These are phyloP conservation scores for Fraxinus sp. DNA, from an alignment of 305 asterid species.

Conservation along the genomic window DNA sequence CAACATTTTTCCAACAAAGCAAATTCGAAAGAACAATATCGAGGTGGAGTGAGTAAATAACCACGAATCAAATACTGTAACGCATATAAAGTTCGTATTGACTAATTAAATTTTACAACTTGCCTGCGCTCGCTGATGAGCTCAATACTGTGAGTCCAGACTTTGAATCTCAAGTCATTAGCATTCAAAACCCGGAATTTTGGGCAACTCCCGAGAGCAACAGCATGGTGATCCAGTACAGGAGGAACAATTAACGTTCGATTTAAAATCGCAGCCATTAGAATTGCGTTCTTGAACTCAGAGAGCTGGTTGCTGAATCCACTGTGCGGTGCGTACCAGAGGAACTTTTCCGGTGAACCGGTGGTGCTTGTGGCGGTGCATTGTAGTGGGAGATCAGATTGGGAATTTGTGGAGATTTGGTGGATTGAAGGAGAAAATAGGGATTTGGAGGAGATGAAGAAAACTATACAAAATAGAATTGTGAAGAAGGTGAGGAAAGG, in stretches of 20 bases:
- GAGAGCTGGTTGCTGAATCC: slow-evolving; percentile 94
- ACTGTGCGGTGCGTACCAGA: slow-evolving; percentile 96
- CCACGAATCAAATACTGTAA: slow-evolving; percentile 5
- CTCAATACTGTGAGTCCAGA: slow-evolving; percentile 77
- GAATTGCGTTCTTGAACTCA: slow-evolving; percentile 76
- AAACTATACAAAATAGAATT: slow-evolving; percentile 27
- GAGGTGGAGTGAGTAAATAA: slow-evolving; percentile 2
- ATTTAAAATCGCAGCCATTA: slow-evolving; percentile 70
- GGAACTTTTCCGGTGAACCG: slow-evolving; percentile 44
- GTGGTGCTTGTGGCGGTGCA: slow-evolving; percentile 25
- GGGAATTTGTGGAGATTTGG: slow-evolving; percentile 33
- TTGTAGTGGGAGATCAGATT: slow-evolving; percentile 19
- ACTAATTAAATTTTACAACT: neutral
- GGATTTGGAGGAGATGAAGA: slow-evolving; percentile 48
- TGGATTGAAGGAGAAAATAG: slow-evolving; percentile 39
- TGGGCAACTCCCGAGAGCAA: slow-evolving; percentile 92
- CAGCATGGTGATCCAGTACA: slow-evolving; percentile 86
- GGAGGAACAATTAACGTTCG: slow-evolving; percentile 88
- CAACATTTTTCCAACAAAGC: neutral
- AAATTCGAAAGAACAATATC: slow-evolving; percentile 3
- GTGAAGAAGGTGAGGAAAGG: slow-evolving; percentile 25
- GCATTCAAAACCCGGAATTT: slow-evolving; percentile 84
- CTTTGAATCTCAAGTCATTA: slow-evolving; percentile 64
- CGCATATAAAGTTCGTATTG: neutral
- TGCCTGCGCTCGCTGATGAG: slow-evolving; percentile 70